Base-by-base conservation (phyloP, 768 basidiomycete species). In the Pholiota microspora region DNA sequence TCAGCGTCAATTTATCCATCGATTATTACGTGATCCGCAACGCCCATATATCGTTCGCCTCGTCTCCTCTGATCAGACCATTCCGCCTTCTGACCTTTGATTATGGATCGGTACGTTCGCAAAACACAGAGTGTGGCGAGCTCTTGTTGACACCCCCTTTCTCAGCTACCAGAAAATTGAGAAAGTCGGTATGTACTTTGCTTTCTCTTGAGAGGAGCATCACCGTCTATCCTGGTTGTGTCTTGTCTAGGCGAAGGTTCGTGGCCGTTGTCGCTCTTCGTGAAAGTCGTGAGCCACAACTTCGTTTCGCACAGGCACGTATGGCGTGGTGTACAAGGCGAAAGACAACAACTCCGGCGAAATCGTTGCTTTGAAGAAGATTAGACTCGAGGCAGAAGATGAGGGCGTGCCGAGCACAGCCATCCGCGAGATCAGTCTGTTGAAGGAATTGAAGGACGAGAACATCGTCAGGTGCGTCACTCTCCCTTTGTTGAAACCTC, bases 371-470 rank as follows among this genome's bases (percentile, higher is more conserved):
- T 78, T 98, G 60, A 99, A 99, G 85, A 99, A 99, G 81, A 98
- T 99, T 68, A 78, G 97, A 35, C 84, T 99, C 24, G 97, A 98
- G 69, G 94, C 94, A 15, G 97, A 98, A 71, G 97, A 99, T 67
- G 97, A 99, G 71, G 97, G 97, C 45, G 97, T 99, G 18, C 97
- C 97, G 7, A 92, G 89, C 59, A 99, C 97, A 3, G 95, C 96
- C 52, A 99, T 99, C 65, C 84, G 97, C 49, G 97, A 99, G 77
- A 99, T 99, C 72, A 94, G 92, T 73, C 73, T 99, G 58, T 73
- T 99, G 62, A 99, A 98, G 71, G 97, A 99, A 69, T 81, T 99
- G 64, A 92, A 91, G 69, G 91, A 98, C 69, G 92, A 94, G 31
- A 92, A 98, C 68, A 92, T 98, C 65, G 97, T 99, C 67, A 84